Percentiles rank a stretch among this genome's conserved stretches.
These are phyloP conservation scores for bread wheat (Triticum aestivum) DNA, from an alignment of 176 grass and related monocot genomes.

Conservation along the genomic window IWGSC_CS_RefSeq_v2.1 NC_057811.1:332865963-332866462, in stretches of 20 bases:
- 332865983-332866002: not conserved
- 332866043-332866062: slow-evolving; percentile 27
- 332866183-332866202: not conserved
- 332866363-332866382: slow-evolving; percentile 20
- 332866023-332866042: not conserved
- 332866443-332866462: not conserved
- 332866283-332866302: slow-evolving; percentile 20
- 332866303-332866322: not conserved
- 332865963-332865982: not conserved
- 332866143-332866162: slow-evolving; percentile 20
- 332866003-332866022: not conserved
- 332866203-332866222: not conserved
- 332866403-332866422: not conserved
- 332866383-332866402: slow-evolving; percentile 1
- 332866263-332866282: not conserved
- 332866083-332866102: not conserved
- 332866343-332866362: slow-evolving; percentile 38
- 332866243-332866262: too few species aligned
- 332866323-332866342: slow-evolving; percentile 40
- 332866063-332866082: slow-evolving; percentile 7
- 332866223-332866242: not conserved
- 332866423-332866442: slow-evolving; percentile 9
- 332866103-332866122: not conserved
- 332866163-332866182: slow-evolving; percentile 19
- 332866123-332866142: not conserved